Base-by-base conservation (phyloP, 495 filamentous ascomycete genomes). In the Penicillium maclennaniae region DNA sequence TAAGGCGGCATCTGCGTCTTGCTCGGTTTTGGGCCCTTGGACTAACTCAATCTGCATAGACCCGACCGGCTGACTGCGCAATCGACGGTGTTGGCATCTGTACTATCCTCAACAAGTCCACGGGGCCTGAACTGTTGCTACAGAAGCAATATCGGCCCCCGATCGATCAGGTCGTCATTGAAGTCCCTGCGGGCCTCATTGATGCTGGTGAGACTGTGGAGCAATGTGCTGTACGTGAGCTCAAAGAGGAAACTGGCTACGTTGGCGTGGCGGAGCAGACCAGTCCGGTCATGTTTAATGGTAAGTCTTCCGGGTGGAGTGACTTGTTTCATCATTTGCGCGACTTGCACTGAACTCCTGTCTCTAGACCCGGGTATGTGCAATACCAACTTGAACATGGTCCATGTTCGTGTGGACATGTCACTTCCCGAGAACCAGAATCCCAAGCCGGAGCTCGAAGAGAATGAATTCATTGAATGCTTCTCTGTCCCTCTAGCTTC, bases 241-340 rank as follows among this genome's bases (percentile, higher is more conserved):
- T 98, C 53, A 90, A 83, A 58, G 93, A 98, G 69, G 93, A 98
- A 70, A 96, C 93, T 0, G 93, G 93, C 6, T 97, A 93, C 66
- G 80, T 89, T 27, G 91, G 87, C 16, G 76, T 82, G 31, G 83
- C 80, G 1, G 69, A 79, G 39, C 78, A 62, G 43, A 62, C 59
- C 10, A 67, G 63, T 37, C 53, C 63, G 31, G 36, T 67, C 3
- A 67, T 67, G 63, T 67, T 54, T 31, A 67, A 67, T 20, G 63
- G 63, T 65, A 38, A 12, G 58, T 60, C 6, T 34, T 4, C 25
- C 9, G 16, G 17, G 34, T 36, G 41, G 37, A 49, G 17, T 25
- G 19, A 40, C 19, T 1, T 12, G 10, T 43, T 15, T 38, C 16
- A 2, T 21, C 4, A n/a, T 21, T 45, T 20, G 19, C 27, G 21